Evolutionary conservation across 2,329 filamentous ascomycete species (phyloP).

Genomic region (Xylaria sp.): DNA sequence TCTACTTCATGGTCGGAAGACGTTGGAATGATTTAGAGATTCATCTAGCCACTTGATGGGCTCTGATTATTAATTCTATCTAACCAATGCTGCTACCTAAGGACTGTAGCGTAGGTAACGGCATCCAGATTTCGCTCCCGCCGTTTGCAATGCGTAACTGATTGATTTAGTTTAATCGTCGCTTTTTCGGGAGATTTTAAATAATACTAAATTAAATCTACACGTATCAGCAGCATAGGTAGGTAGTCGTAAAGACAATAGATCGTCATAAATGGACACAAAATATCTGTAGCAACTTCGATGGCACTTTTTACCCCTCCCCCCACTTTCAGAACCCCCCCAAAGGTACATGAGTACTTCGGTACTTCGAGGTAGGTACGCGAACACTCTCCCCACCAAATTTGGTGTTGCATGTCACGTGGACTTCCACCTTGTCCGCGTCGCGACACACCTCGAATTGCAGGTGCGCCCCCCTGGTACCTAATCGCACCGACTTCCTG

Average conservation of each 20-base stretch:
- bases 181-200: background rate
- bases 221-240: background rate
- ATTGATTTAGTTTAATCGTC: constrained; percentile 3
- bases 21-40: background rate
- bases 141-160: background rate
- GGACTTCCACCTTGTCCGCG: background rate
- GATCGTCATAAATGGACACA: too few relatives aligned
- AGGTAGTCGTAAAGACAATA: background rate
- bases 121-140: background rate
- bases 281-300: background rate
- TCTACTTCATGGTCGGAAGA: background rate
- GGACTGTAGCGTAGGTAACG: background rate
- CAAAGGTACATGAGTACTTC: background rate
- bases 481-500: background rate
- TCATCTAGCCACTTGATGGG: too few relatives aligned
- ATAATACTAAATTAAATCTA: background rate
- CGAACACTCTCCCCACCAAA: background rate
- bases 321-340: constrained; percentile 2
- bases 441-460: constrained; percentile 1
- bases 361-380: background rate
- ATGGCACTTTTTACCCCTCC: constrained; percentile 3
- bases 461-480: background rate
- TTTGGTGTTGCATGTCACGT: background rate
- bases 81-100: constrained; percentile 3
- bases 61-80: constrained; percentile 29